Evolutionary conservation across 805 yeast genomes (phyloP), one percentile per base, ranked within the genome.

Genomic region (Starmerella potacharoeniae): DNA sequence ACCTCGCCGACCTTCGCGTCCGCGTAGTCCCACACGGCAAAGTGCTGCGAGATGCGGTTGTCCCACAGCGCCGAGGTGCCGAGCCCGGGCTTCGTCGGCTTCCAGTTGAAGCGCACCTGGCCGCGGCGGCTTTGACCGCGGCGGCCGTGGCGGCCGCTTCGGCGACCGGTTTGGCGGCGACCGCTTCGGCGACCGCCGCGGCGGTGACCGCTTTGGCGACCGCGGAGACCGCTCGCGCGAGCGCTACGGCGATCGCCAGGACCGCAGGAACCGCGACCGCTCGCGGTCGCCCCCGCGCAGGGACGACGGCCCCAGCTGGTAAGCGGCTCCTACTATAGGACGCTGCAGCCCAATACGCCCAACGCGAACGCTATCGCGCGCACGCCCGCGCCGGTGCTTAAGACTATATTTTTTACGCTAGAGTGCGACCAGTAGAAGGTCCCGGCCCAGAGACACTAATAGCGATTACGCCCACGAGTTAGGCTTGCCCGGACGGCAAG

Each of bases 31-130:
- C 75, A 73, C 13, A 77, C 73, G 4, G 80, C 80, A 54, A 69
- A 69, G 67, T 79, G 84, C 52, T 72, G 72, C 39, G 77, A 70
- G 35, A 76, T 60, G 65, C 82, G 71, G 68, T 78, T 79, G 61
- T 79, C 82, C 82, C 82, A 79, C 37, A 77, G 59, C 5, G 81
- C 82, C 28, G 60, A 58, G 13, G 58, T 53, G 17, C 60, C 60
- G 10, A 53, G 53, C 9, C 60, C 60, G 37, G 76, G 71, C 56
- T 67, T 67, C 14, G 75, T 64, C 48, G 73, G 70, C 53, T 69
- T 65, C 80, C 81, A 76, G 54, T 70, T 73, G 69, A 75, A 74
- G 59, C 80, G 69, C 28, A 75, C 78, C 64, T 77, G 39, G 39
- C 14, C 39, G 39, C 6, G 14, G 14, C 6, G 14, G 14, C 6